A percentile compares a stretch with the other conserved stretches of the same genome.
These are phyloP conservation scores for Coniophora puteana DNA, from an alignment of 1,284 basidiomycete genomes.

Conservation along the genomic window DNA sequence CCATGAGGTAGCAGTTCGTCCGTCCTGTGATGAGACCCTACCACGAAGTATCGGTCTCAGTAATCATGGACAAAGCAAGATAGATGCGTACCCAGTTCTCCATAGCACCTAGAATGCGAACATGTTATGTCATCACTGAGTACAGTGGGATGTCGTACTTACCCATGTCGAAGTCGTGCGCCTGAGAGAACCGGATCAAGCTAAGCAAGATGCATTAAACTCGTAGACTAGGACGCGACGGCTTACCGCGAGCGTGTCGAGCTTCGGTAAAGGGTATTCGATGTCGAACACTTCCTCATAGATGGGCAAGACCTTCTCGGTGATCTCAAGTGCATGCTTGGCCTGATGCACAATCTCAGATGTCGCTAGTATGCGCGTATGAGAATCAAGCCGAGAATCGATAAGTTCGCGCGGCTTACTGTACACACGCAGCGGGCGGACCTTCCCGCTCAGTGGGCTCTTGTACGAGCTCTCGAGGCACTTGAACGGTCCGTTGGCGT, in stretches of 20 bases:
- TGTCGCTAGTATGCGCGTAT: slow-evolving; percentile 58
- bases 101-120: slow-evolving; percentile 92
- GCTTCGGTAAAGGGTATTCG: slow-evolving; percentile 89
- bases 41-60: too few relatives aligned
- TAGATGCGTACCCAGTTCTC: slow-evolving; percentile 82
- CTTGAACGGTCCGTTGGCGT: slow-evolving; percentile 83
- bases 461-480: slow-evolving; percentile 75
- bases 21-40: slow-evolving; percentile 89
- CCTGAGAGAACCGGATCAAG: too few relatives aligned
- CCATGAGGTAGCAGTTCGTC: slow-evolving; percentile 80
- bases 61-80: too few relatives aligned
- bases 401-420: slow-evolving; percentile 35
- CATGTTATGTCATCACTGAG: too few relatives aligned
- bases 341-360: slow-evolving; percentile 82
- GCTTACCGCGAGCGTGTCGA: slow-evolving; percentile 80
- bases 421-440: slow-evolving; percentile 84
- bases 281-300: slow-evolving; percentile 93
- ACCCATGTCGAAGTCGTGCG: slow-evolving; percentile 87
- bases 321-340: slow-evolving; percentile 86
- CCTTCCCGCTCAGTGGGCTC: slow-evolving; percentile 81
- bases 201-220: too few relatives aligned
- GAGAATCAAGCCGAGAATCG: too few relatives aligned
- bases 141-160: too few relatives aligned
- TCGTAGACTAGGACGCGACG: background rate
- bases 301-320: slow-evolving; percentile 82